Evolutionary conservation across 2,329 filamentous ascomycete species (phyloP), one percentile per base, ranked within the genome.

Genomic region (Sporothrix inflata): DNA sequence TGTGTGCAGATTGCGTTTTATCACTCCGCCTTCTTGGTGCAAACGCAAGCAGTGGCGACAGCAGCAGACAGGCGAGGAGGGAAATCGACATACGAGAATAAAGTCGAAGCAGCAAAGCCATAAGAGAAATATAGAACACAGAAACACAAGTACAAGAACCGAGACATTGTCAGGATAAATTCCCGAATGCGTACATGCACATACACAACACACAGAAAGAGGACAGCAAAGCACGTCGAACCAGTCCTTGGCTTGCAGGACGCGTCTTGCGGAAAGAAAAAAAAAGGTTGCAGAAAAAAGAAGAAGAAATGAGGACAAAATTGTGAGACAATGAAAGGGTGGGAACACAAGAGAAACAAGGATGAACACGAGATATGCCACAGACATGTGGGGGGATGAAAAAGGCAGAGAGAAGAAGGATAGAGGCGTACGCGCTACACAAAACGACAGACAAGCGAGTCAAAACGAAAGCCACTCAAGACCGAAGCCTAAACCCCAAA

Each of bases 301-400:
- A 30, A 38, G 21, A 21, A 14, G 34, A 51, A 51, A 16, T 6
- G 12, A 47, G 42, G 27, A 27, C n/a, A 45, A 27, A 38, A 38
- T 38, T 1, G 65, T 67, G 9, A 67, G 27, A 53, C 65, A 67
- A 21, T 21, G 16, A 66, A 51, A 67, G 30, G 65, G 19, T 51
- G 61, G 55, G 21, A 57, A 47, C 60, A 71, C 69, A 65, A 40
- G 55, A 30, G 11, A 19, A 34, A 27, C 71, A 72, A 60, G 71
- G 53, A 53, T 63, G 45, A 72, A 72, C 71, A 72, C 71, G 71
- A 69, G 70, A 71, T 71, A 61, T 66, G 27, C 38, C 70, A 71
- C 49, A 47, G 49, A 57, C 51, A 60, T 71, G 49, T 47, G 70
- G 70, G 61, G 60, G 49, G 47, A 49, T 1, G 19, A 19, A 40